phyloP scores from a whole-genome alignment of 169 alveolate genomes.

The Theileria orientalis region DNA sequence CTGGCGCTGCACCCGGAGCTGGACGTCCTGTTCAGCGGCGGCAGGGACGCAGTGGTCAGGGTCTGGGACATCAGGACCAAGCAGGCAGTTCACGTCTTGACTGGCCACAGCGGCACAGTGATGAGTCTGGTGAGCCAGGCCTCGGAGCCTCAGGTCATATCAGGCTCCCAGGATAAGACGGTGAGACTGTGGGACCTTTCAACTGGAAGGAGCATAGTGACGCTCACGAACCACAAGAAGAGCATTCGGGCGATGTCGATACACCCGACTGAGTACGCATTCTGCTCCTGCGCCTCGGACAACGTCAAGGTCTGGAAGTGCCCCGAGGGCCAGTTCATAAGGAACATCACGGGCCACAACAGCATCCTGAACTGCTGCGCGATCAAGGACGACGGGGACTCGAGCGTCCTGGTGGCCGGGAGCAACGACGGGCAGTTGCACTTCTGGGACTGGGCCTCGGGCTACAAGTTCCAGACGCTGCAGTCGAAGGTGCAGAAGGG shows the following conservation, averaged over 20 bases:
- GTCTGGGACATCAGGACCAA: conserved; percentile 99
- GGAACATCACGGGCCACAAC: conserved; percentile 85
- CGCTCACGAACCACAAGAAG: conserved; percentile 97
- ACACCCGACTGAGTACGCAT: conserved; percentile 95
- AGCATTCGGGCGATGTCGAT: conserved; percentile 92
- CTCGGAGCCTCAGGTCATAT: conserved; percentile 94
- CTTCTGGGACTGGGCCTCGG: conserved; percentile 97
- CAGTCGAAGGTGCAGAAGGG: conserved; percentile 93
- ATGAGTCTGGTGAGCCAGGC: conserved; percentile 88
- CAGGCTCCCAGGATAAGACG: conserved; percentile 94
- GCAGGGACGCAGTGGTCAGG: conserved; percentile 96
- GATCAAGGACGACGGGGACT: conserved; percentile 81
- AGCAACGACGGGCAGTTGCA: conserved; percentile 93
- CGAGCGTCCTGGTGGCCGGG: conserved; percentile 91
- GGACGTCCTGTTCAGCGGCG: conserved; percentile 95
- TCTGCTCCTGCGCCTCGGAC: conserved; percentile 97
- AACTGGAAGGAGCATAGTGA: conserved; percentile 91
- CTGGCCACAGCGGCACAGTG: conserved; percentile 95
- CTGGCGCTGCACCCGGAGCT: conserved; percentile 95
- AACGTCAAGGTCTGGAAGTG: conserved; percentile 93
- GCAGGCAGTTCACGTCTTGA: conserved; percentile 87
- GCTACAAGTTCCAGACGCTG: conserved; percentile 91
- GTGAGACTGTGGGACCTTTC: conserved; percentile 96
- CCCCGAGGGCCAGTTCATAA: conserved; percentile 80
- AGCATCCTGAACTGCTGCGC: conserved; percentile 91